These are phyloP conservation scores for Firmiana major DNA, from an alignment of 345 rosid genomes.

Conservation along the genomic window DNA sequence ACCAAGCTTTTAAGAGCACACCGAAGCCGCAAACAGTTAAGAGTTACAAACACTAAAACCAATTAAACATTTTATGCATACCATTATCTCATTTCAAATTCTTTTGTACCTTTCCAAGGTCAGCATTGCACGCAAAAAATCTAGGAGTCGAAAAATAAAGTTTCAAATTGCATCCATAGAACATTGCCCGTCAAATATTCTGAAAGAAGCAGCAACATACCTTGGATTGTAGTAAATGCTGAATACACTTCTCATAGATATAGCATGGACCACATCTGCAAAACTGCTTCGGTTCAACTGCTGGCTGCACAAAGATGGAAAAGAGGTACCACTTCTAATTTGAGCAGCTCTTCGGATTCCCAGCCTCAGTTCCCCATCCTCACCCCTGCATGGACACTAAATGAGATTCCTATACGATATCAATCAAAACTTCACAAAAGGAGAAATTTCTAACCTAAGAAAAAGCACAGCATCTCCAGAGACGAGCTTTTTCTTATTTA, in stretches of 20 bases:
- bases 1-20: too few species aligned
- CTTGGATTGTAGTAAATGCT: constrained; percentile 90
- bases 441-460: constrained; percentile 51
- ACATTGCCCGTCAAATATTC: neutral
- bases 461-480: constrained; percentile 99
- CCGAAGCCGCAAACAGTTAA: neutral
- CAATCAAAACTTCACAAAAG: neutral
- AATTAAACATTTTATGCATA: neutral
- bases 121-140: neutral
- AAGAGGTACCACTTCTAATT: constrained; percentile 44
- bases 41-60: neutral
- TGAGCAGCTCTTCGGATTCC: constrained; percentile 92
- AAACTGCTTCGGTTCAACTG: constrained; percentile 56
- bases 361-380: constrained; percentile 82
- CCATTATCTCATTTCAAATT: neutral
- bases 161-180: neutral
- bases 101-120: neutral
- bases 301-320: constrained; percentile 44
- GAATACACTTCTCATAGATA: constrained; percentile 54
- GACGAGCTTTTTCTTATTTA: constrained; percentile 93
- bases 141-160: neutral
- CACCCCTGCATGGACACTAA: constrained; percentile 54
- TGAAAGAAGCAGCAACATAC: constrained; percentile 31
- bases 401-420: neutral
- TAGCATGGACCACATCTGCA: constrained; percentile 64